A percentile compares a stretch with the other conserved stretches of the same genome.
Conservation (phyloP, 2,329 filamentous ascomycete genomes). For the Aureobasidium sp. region DNA sequence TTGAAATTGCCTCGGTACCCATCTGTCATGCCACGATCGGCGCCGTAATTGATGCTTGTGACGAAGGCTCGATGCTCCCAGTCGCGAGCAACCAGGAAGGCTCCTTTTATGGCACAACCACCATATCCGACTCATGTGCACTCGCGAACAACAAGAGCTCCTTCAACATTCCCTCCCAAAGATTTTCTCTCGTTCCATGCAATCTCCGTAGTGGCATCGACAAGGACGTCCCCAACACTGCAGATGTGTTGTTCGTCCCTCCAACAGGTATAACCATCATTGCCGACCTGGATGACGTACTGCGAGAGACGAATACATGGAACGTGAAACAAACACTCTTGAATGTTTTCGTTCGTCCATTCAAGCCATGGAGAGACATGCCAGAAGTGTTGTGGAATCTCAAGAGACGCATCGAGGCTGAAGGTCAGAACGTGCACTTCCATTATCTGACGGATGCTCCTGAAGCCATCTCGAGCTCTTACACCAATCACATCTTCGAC, state of each 20-base stretch:
- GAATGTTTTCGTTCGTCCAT: constrained; percentile 19
- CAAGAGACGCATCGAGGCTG: neutral
- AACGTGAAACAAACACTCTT: constrained; percentile 21
- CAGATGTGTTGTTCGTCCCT: constrained; percentile 16
- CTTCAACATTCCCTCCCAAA: neutral
- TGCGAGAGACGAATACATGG: constrained; percentile 23
- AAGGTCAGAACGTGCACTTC: constrained; percentile 21
- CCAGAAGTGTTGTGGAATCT: constrained; percentile 18
- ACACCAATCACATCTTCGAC: constrained; percentile 14
- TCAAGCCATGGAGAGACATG: constrained; percentile 21
- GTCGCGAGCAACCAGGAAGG: constrained; percentile 14
- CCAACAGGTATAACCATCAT: constrained; percentile 22
- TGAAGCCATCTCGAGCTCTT: constrained; percentile 18
- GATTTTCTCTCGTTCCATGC: neutral
- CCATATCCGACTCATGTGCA: neutral
- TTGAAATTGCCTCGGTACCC: constrained; percentile 7
- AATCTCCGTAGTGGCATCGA: neutral
- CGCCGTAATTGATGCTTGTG: neutral
- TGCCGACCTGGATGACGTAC: constrained; percentile 24
- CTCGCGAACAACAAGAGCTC: neutral
- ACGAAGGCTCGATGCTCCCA: neutral
- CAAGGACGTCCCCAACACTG: neutral
- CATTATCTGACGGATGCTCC: constrained; percentile 24
- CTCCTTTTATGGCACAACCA: constrained; percentile 14
- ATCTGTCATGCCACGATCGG: neutral